phyloP scores from a whole-genome alignment of 345 rosid species.

The Turritis glabra region DNA sequence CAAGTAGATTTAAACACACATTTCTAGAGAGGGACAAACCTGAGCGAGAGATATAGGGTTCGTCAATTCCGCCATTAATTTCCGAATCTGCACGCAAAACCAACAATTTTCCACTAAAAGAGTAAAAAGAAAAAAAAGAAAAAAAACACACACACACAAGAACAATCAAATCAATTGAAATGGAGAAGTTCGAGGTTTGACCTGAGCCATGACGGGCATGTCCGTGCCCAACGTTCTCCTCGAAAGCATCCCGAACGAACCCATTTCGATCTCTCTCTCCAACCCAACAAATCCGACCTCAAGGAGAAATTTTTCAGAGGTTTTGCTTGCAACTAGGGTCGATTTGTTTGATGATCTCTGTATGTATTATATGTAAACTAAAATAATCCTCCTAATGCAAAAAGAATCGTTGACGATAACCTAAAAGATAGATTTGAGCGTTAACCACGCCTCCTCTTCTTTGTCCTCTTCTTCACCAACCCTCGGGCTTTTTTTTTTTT shows the following conservation, averaged over 20 bases:
- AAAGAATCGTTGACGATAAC: not conserved
- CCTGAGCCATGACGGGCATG: constrained; percentile 89
- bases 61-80: constrained; percentile 61
- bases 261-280: constrained; percentile 53
- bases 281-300: not conserved
- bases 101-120: constrained; percentile 11
- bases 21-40: constrained; percentile 47
- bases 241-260: constrained; percentile 76
- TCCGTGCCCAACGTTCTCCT: constrained; percentile 80
- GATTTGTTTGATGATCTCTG: not conserved
- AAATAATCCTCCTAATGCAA: not conserved
- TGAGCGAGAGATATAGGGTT: constrained; percentile 87
- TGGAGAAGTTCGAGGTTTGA: constrained; percentile 26
- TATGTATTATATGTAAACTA: not conserved
- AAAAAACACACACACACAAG: no score
- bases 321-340: not conserved
- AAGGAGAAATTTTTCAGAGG: not conserved
- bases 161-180: not conserved
- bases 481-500: not conserved
- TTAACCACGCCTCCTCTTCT: not conserved
- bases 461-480: constrained; percentile 31
- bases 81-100: constrained; percentile 68
- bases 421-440: not conserved
- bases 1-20: not conserved
- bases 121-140: not conserved